Conservation (phyloP, 2,329 filamentous ascomycete genomes). For the Colletotrichum karsti region DNA sequence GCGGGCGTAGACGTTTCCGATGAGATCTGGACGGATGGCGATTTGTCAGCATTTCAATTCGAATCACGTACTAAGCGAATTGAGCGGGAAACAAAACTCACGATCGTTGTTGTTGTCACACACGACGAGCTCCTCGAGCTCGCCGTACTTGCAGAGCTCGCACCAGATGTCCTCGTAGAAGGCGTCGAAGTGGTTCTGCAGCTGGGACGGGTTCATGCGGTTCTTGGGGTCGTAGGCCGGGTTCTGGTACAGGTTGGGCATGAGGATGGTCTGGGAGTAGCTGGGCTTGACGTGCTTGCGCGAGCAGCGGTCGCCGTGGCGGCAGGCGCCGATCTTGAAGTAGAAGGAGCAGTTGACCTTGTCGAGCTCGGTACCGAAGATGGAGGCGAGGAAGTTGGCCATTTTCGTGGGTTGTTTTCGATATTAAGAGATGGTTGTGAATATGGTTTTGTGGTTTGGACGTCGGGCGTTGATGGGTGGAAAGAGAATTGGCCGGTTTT, state of each 20-base stretch:
- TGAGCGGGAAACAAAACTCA: conserved; percentile 61
- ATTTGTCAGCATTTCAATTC: background rate
- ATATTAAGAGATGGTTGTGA: background rate
- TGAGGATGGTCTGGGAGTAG: conserved; percentile 96
- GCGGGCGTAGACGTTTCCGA: conserved; percentile 98
- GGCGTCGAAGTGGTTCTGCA: conserved; percentile 99
- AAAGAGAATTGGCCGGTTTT: background rate
- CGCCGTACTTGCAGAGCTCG: conserved; percentile 98
- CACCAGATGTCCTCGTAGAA: conserved; percentile 99
- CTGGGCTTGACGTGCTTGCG: conserved; percentile 99
- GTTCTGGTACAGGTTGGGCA: conserved; percentile 99
- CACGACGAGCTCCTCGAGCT: conserved; percentile 96
- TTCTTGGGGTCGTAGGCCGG: conserved; percentile 95
- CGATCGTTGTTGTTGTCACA: conserved; percentile 99
- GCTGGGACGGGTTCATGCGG: conserved; percentile 95
- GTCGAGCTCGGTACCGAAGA: conserved; percentile 99
- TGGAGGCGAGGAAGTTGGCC: conserved; percentile 98
- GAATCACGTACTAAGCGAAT: no score
- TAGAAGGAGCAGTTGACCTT: conserved; percentile 99
- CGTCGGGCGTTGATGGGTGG: background rate
- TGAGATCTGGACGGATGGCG: conserved; percentile 70
- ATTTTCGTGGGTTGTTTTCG: conserved; percentile 54
- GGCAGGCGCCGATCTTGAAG: conserved; percentile 96
- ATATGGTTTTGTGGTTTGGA: background rate
- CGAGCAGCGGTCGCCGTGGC: conserved; percentile 97